Evolutionary conservation across 805 yeast species (phyloP).

Genomic region (Zygoascus bituminiphila): DNA sequence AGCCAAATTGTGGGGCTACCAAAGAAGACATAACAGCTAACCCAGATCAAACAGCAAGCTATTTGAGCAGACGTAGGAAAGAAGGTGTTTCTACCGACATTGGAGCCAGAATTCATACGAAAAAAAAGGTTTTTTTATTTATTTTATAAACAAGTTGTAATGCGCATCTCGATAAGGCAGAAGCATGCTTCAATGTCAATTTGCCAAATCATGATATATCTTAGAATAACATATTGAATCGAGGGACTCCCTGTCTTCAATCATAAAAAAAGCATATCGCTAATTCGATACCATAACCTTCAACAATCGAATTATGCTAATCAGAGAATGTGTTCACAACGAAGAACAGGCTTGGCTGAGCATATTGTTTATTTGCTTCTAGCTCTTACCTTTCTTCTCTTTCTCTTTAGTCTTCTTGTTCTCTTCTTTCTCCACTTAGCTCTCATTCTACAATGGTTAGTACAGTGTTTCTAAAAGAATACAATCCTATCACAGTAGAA

Average conservation of each 20-base stretch:
- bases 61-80: background rate
- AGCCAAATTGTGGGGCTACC: too few species aligned
- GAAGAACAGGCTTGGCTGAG: background rate
- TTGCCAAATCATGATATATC: background rate
- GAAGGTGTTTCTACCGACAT: too few species aligned
- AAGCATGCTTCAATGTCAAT: background rate
- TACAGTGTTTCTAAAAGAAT: background rate
- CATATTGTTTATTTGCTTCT: conserved; percentile 46
- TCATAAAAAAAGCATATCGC: background rate
- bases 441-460: conserved; percentile 24
- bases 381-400: conserved; percentile 99
- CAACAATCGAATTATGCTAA: background rate
- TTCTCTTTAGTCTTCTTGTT: conserved; percentile 99
- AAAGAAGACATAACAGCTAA: too few species aligned
- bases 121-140: conserved; percentile 2
- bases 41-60: background rate
- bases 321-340: background rate
- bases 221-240: background rate
- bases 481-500: background rate
- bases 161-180: background rate
- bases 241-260: conserved; percentile 3
- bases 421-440: conserved; percentile 99
- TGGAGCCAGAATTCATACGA: background rate
- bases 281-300: background rate
- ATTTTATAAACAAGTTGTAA: background rate